phyloP scores from a whole-genome alignment of 208 protist genomes.

The Angomonas deanei region DNA sequence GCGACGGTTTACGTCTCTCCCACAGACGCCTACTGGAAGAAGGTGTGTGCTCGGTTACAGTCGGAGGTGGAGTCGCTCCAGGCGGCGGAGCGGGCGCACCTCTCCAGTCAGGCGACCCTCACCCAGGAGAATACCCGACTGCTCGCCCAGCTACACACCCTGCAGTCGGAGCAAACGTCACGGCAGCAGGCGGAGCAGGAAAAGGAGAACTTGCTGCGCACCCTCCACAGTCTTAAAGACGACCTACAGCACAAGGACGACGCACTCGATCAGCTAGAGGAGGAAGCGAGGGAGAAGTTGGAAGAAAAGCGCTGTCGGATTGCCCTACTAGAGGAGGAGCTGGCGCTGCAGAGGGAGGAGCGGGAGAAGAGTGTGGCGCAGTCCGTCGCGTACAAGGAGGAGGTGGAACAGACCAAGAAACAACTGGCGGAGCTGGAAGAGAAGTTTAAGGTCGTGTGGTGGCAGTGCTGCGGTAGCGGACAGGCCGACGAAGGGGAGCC shows the following conservation, averaged over 20 bases:
- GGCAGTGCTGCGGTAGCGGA: not conserved
- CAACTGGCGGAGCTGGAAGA: constrained; percentile 11
- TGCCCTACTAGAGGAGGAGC: constrained; percentile 37
- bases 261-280: constrained; percentile 49
- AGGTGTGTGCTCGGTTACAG: constrained; percentile 14
- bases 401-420: constrained; percentile 6
- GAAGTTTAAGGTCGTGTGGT: not conserved
- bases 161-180: constrained; percentile 21
- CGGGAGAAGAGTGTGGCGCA: constrained; percentile 27
- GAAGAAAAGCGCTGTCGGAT: constrained; percentile 63
- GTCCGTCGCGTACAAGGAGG: constrained; percentile 16
- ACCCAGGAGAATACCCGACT: constrained; percentile 54
- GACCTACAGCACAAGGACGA: constrained; percentile 53
- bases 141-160: constrained; percentile 8
- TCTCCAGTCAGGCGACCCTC: constrained; percentile 29
- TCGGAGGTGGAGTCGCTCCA: constrained; percentile 24
- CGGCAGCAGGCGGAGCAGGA: constrained; percentile 22
- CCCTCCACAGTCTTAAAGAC: constrained; percentile 57
- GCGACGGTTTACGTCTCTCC: not conserved
- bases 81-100: constrained; percentile 23
- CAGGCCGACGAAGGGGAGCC: not conserved
- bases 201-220: constrained; percentile 67
- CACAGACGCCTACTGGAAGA: constrained; percentile 23
- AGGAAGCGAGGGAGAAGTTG: constrained; percentile 66
- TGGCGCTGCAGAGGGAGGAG: constrained; percentile 21